A percentile compares a stretch with the other conserved stretches of the same genome.
These are phyloP conservation scores for Picochlorum sp. DNA, from an alignment of 139 green algal genomes.

Conservation along the genomic window DNA sequence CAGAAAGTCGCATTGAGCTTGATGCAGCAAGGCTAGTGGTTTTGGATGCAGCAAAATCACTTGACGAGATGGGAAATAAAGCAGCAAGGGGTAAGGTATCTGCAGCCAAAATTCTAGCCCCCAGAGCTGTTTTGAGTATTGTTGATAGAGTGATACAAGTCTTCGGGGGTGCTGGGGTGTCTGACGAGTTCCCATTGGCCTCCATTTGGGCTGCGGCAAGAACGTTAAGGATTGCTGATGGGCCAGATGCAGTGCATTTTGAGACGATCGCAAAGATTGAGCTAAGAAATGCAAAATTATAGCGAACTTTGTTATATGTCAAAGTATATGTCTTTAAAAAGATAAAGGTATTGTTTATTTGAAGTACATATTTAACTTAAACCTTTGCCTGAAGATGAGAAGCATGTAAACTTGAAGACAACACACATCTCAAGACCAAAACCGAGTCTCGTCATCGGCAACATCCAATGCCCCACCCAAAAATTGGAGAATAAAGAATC, in stretches of 20 bases:
- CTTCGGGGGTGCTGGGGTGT: constrained; percentile 75
- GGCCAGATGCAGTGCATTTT: constrained; percentile 94
- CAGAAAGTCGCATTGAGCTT: constrained; percentile 32
- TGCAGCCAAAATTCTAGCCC: constrained; percentile 81
- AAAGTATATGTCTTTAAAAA: no score
- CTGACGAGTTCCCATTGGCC: constrained; percentile 69
- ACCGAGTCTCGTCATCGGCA: constrained; percentile 16
- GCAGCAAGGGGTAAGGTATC: constrained; percentile 66
- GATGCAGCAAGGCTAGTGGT: constrained; percentile 58
- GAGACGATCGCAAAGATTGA: constrained; percentile 81
- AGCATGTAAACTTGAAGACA: no score
- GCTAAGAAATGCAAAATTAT: constrained; percentile 14
- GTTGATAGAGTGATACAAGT: constrained; percentile 82
- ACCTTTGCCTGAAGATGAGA: no score
- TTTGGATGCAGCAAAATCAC: constrained; percentile 56
- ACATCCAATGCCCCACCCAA: constrained; percentile 27
- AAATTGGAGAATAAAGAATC: constrained; percentile 93
- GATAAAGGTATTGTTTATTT: no score
- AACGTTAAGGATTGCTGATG: constrained; percentile 92
- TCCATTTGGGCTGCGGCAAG: constrained; percentile 69
- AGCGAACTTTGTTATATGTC: not conserved
- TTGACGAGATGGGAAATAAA: constrained; percentile 79
- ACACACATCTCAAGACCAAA: constrained; percentile 4
- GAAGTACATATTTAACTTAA: no score
- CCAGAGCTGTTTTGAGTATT: constrained; percentile 53